Base-by-base conservation (phyloP, 805 yeast genomes). In the Candida ovalis region DNA sequence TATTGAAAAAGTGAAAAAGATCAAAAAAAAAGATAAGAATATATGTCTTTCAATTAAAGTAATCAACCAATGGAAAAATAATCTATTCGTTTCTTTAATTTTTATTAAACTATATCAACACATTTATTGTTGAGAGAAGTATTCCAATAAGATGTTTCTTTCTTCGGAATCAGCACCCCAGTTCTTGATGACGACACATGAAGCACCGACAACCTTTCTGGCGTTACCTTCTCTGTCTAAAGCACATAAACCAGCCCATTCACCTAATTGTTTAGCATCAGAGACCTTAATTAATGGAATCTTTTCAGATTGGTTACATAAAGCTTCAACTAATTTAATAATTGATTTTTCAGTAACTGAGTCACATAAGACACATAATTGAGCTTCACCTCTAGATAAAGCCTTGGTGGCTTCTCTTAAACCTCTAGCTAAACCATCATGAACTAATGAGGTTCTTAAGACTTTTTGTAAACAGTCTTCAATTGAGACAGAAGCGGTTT, bases 361-460 rank as follows among this genome's bases (percentile, higher is more conserved):
- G 81, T 92, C 97, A 78, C 96, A 90, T 68, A 94, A 82, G 72
- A 94, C 96, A 80, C 91, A 86, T 74, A 94, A 82, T 80, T 92
- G 96, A 66, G 97, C 99, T 79, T 91, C 95, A 76, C 96, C 89
- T 77, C 89, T 82, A 71, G 96, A 82, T 66, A 94, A 84, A 76
- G 97, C 98, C 88, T 94, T 94, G 72, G 97, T 88, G 64, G 98
- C 95, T 83, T 94, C 99, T 85, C 98, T 94, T 76, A 94, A 86
- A 85, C 99, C 99, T 83, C 99, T 92, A 75, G 98, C 98, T 78
- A 94, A 88, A 80, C 99, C 99, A 75, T 92, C 97, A 82, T 90
- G 96, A 71, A 92, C 88, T 74, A 94, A 84, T 66, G 99, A 84
- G 75, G 94, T 90, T 86, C 96, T 91, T 74, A 94, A 86, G 73